Percentiles rank a stretch among this genome's conserved stretches.
Evolutionary conservation across 345 rosid genomes (phyloP).

Genomic region (Erodium maritimum): DNA sequence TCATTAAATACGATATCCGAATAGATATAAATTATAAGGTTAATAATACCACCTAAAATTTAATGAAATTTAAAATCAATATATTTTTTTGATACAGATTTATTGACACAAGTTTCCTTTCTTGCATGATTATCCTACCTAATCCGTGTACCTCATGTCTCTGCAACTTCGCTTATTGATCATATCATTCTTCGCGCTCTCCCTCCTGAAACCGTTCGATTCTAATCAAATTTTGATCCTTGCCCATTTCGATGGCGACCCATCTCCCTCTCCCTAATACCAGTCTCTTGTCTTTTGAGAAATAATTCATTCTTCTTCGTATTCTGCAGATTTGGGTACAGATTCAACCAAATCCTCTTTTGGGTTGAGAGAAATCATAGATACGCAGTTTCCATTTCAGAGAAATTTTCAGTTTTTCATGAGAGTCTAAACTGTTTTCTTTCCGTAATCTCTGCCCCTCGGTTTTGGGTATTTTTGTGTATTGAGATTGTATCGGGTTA

Average conservation of each 20-base stretch:
- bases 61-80: no score
- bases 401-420: neutral
- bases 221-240: conserved; percentile 15
- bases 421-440: neutral
- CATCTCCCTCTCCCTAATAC: conserved; percentile 5
- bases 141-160: no score
- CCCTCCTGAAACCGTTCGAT: conserved; percentile 20
- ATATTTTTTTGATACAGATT: no score
- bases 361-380: neutral
- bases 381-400: neutral
- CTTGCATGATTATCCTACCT: no score
- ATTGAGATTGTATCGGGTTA: neutral
- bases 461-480: neutral
- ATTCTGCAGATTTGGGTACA: conserved; percentile 5
- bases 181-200: neutral
- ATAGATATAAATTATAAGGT: no score
- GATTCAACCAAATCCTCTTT: neutral
- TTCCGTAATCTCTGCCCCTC: neutral
- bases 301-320: neutral
- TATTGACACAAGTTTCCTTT: no score
- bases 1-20: no score
- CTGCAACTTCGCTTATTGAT: no score
- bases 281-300: neutral
- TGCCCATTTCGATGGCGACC: conserved; percentile 12
- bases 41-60: no score